A percentile compares a stretch with the other conserved stretches of the same genome.
Evolutionary conservation across 2,329 filamentous ascomycete species (phyloP).

Genomic region (Fusarium sp.): DNA sequence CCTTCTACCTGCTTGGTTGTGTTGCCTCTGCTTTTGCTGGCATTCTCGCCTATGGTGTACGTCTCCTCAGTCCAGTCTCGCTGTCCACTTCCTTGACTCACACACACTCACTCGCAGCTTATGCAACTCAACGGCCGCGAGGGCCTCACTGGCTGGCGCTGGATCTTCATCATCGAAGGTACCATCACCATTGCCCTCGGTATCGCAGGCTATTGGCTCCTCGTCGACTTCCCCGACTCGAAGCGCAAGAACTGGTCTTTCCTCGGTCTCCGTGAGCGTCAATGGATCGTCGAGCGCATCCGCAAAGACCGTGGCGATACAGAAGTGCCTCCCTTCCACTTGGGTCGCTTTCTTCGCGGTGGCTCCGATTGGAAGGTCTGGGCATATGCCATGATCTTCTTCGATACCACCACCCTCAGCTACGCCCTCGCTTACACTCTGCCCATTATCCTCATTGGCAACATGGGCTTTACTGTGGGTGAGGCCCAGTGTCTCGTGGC

Average conservation of each 20-base stretch:
- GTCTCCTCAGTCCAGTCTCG: conserved; percentile 46
- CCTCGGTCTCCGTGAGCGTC: conserved; percentile 61
- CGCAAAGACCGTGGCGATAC: conserved; percentile 68
- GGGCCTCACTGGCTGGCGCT: conserved; percentile 69
- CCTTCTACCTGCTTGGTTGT: conserved; percentile 76
- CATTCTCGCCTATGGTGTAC: conserved; percentile 75
- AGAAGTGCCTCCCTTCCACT: conserved; percentile 63
- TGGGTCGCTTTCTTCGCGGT: conserved; percentile 58
- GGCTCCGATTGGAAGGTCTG: conserved; percentile 68
- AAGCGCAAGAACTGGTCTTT: conserved; percentile 63
- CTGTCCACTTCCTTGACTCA: background rate
- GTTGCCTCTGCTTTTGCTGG: conserved; percentile 74
- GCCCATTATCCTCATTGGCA: conserved; percentile 74
- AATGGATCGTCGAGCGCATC: conserved; percentile 66
- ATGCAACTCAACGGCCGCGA: conserved; percentile 71
- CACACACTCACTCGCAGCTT: conserved; percentile 52
- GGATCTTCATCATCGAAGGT: conserved; percentile 72
- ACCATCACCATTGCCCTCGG: conserved; percentile 65
- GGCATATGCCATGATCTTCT: conserved; percentile 69
- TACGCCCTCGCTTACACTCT: conserved; percentile 85
- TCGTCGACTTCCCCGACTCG: conserved; percentile 73
- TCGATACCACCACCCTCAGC: conserved; percentile 75
- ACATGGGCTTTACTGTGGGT: conserved; percentile 72
- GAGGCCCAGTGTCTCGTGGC: conserved; percentile 77
- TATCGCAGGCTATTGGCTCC: conserved; percentile 63